These are phyloP conservation scores for Leccinum subrobustum DNA, from an alignment of 1,284 basidiomycete species.

Conservation along the genomic window DNA sequence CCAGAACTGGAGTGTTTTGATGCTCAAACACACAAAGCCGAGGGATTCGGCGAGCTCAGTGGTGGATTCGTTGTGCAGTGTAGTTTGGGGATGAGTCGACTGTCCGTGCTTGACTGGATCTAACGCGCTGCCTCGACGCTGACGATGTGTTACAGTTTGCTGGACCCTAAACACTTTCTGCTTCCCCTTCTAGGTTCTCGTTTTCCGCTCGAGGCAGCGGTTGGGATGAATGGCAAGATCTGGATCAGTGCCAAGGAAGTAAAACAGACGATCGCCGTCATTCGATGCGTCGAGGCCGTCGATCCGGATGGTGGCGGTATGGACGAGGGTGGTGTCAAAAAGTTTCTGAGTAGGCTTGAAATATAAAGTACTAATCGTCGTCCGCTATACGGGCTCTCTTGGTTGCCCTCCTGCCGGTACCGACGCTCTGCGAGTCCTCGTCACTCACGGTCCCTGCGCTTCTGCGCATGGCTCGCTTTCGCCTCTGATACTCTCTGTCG, in stretches of 20 bases:
- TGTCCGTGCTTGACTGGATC: conserved; percentile 47
- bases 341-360: conserved; percentile 56
- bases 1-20: conserved; percentile 88
- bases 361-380: conserved; percentile 49
- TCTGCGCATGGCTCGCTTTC: conserved; percentile 63
- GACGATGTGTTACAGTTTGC: conserved; percentile 48
- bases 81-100: conserved; percentile 74
- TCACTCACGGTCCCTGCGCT: conserved; percentile 64
- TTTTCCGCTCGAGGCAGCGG: conserved; percentile 76
- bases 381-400: conserved; percentile 62
- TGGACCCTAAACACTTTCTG: conserved; percentile 74
- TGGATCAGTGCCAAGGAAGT: conserved; percentile 74
- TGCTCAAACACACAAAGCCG: conserved; percentile 78
- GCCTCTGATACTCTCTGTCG: conserved; percentile 73
- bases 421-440: conserved; percentile 58
- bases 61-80: conserved; percentile 76
- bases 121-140: conserved; percentile 7
- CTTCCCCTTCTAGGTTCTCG: conserved; percentile 69
- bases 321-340: conserved; percentile 51
- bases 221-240: conserved; percentile 80
- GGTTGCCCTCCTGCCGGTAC: conserved; percentile 49
- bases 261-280: conserved; percentile 64
- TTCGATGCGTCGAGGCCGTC: conserved; percentile 69
- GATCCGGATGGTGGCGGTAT: conserved; percentile 66
- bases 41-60: conserved; percentile 82